These are phyloP conservation scores for Alternaria metachromatica DNA, from an alignment of 2,329 filamentous ascomycete genomes.

Conservation along the genomic window DNA sequence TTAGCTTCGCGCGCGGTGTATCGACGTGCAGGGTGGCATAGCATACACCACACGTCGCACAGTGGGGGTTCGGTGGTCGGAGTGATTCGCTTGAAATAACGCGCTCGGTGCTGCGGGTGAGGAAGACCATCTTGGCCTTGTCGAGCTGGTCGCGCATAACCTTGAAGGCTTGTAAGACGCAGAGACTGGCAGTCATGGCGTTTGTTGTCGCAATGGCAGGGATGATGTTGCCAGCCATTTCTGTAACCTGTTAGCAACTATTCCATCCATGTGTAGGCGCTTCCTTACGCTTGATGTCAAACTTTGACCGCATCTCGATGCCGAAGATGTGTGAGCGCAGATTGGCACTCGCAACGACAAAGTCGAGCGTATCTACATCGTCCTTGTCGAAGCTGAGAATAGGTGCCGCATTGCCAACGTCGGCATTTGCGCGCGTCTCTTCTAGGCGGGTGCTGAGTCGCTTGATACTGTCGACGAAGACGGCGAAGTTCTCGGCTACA, in stretches of 20 bases:
- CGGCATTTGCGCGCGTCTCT: conserved; percentile 64
- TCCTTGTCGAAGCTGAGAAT: conserved; percentile 94
- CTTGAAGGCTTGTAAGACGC: conserved; percentile 91
- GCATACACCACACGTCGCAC: conserved; percentile 80
- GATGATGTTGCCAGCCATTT: conserved; percentile 99
- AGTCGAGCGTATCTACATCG: conserved; percentile 91
- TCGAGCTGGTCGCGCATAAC: conserved; percentile 73
- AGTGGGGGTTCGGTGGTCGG: conserved; percentile 75
- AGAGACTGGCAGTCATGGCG: conserved; percentile 91
- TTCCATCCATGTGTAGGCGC: neutral
- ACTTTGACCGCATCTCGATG: conserved; percentile 87
- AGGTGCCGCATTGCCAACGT: conserved; percentile 58
- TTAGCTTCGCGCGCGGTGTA: conserved; percentile 73
- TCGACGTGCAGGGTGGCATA: conserved; percentile 73
- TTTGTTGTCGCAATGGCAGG: conserved; percentile 98
- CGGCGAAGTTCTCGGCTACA: conserved; percentile 80
- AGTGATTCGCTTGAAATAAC: conserved; percentile 64
- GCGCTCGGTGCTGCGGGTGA: conserved; percentile 70
- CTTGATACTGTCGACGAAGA: conserved; percentile 84
- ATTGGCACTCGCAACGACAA: conserved; percentile 90
- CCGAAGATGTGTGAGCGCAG: conserved; percentile 87
- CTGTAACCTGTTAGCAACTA: conserved; percentile 46
- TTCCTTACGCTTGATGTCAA: conserved; percentile 80
- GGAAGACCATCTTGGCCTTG: conserved; percentile 82
- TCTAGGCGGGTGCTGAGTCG: conserved; percentile 77